phyloP scores from a whole-genome alignment of 441 rosid species.

The Aquilaria agallochum region DNA sequence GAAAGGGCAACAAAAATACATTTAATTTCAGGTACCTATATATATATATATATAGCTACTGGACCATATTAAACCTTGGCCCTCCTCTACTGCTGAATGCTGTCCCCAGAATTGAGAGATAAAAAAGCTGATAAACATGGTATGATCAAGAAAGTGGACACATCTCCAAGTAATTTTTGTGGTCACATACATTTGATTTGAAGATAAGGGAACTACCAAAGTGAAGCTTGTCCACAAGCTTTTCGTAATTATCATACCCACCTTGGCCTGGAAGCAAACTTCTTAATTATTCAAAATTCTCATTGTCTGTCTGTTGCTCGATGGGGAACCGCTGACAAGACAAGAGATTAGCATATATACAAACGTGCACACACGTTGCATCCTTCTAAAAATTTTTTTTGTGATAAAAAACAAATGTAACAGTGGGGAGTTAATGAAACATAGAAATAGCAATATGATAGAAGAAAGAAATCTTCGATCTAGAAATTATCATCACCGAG shows the following conservation, averaged over 20 bases:
- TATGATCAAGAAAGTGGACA: slow-evolving; percentile 23
- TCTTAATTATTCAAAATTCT: background rate
- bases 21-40: background rate
- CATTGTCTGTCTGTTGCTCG: slow-evolving; percentile 3
- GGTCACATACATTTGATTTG: background rate
- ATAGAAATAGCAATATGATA: too few species aligned
- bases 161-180: slow-evolving; percentile 2
- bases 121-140: slow-evolving; percentile 7
- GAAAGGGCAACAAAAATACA: background rate
- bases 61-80: slow-evolving; percentile 6
- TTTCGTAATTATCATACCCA: background rate
- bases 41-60: background rate
- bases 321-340: slow-evolving; percentile 12
- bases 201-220: slow-evolving; percentile 25
- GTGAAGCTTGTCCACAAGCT: slow-evolving; percentile 28
- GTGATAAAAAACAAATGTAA: too few species aligned
- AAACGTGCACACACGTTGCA: too few species aligned
- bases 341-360: background rate
- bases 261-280: background rate
- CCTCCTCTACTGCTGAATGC: background rate
- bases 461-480: too few species aligned
- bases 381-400: too few species aligned
- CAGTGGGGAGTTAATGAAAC: too few species aligned
- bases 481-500: too few species aligned
- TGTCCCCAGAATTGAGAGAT: background rate